Evolutionary conservation across 352 stramenopile genomes (phyloP).

Genomic region (Phytophthora niederhauseri): DNA sequence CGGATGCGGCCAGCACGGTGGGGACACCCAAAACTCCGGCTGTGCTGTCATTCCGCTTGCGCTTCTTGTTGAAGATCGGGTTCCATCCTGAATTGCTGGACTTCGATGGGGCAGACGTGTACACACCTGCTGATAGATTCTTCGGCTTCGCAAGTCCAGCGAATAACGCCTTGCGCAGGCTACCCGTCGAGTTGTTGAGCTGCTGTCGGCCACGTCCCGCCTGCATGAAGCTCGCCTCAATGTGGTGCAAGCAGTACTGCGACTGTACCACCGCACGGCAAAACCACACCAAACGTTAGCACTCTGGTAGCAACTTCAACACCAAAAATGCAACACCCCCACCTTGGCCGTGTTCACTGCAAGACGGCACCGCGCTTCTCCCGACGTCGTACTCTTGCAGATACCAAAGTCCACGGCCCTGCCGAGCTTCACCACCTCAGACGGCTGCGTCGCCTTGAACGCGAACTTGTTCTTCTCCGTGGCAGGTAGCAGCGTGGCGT

Average conservation of each 20-base stretch:
- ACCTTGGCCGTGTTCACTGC: constrained; percentile 80
- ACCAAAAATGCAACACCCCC: background rate
- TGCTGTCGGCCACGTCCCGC: constrained; percentile 74
- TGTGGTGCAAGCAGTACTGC: constrained; percentile 82
- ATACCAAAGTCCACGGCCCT: constrained; percentile 75
- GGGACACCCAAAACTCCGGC: constrained; percentile 46
- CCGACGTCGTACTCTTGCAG: constrained; percentile 70
- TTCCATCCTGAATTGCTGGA: constrained; percentile 41
- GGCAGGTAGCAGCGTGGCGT: constrained; percentile 65
- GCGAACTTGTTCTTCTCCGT: constrained; percentile 82
- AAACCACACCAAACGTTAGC: background rate
- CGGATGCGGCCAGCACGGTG: constrained; percentile 56
- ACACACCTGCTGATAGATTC: constrained; percentile 83
- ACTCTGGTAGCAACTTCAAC: constrained; percentile 1
- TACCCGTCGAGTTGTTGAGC: constrained; percentile 75
- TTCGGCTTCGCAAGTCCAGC: constrained; percentile 55
- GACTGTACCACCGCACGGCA: constrained; percentile 33
- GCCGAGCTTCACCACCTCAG: constrained; percentile 71
- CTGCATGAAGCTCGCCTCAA: constrained; percentile 72
- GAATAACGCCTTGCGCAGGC: constrained; percentile 72
- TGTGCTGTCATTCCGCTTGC: constrained; percentile 47
- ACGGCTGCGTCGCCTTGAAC: constrained; percentile 65
- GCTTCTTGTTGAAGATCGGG: constrained; percentile 49
- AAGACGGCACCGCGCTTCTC: constrained; percentile 68
- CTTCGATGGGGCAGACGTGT: constrained; percentile 43